A percentile compares a stretch with the other conserved stretches of the same genome.
phyloP scores from a whole-genome alignment of 1,139 yeast genomes.

The Pichia sp. region DNA sequence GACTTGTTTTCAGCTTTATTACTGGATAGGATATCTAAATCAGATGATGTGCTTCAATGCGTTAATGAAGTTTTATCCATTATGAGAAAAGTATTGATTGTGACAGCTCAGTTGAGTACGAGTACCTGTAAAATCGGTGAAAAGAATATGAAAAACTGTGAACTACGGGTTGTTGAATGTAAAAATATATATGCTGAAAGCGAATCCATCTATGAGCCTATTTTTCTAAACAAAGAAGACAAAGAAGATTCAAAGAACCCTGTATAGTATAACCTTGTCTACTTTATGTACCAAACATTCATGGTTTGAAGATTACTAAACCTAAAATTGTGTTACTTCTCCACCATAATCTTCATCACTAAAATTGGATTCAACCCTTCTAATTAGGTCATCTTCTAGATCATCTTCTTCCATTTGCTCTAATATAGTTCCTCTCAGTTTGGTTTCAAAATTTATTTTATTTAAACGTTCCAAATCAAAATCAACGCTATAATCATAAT shows the following conservation, averaged over 20 bases:
- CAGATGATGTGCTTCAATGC: conserved; percentile 18
- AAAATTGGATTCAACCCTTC: too few species aligned
- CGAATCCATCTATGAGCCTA: conserved; percentile 14
- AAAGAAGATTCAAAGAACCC: not conserved
- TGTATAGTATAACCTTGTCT: too few species aligned
- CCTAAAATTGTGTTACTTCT: conserved; percentile 1
- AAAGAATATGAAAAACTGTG: conserved; percentile 32
- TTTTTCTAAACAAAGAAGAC: conserved; percentile 1
- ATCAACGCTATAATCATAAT: conserved; percentile 15
- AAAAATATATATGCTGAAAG: conserved; percentile 21
- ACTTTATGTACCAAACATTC: too few species aligned
- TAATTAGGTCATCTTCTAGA: too few species aligned
- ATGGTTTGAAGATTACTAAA: too few species aligned
- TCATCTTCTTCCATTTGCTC: not conserved
- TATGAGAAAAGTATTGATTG: conserved; percentile 37
- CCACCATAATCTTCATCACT: conserved; percentile 17
- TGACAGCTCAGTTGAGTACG: conserved; percentile 29
- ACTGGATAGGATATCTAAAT: conserved; percentile 46
- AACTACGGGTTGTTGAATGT: conserved; percentile 29
- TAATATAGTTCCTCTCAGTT: conserved; percentile 6
- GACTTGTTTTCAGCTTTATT: conserved; percentile 80
- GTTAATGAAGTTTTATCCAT: conserved; percentile 39
- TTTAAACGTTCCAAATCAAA: conserved; percentile 11
- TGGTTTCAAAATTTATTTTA: conserved; percentile 8
- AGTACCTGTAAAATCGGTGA: conserved; percentile 29